These are phyloP conservation scores for Pogostemon cablin DNA, from an alignment of 257 asterid species.

Conservation along the genomic window DNA sequence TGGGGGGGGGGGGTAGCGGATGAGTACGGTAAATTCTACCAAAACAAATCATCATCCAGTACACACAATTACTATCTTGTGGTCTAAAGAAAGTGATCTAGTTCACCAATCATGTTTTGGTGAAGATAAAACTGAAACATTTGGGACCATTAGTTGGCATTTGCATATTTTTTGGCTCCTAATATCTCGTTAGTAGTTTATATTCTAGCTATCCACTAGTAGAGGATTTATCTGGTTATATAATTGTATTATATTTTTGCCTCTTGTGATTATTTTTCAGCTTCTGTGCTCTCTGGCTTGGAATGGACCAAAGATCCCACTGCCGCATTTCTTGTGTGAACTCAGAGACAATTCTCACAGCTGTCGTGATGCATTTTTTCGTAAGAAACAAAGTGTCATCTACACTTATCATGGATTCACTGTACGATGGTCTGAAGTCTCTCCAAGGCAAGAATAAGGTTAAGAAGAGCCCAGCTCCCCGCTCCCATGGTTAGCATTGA, in stretches of 20 bases:
- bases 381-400: constrained; percentile 97
- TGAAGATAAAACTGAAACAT: too few species aligned
- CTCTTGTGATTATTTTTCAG: constrained; percentile 50
- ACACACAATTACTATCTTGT: too few species aligned
- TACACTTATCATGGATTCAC: constrained; percentile 93
- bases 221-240: background rate
- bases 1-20: too few species aligned
- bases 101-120: too few species aligned
- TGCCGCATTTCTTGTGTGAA: constrained; percentile 71
- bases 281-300: constrained; percentile 85
- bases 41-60: too few species aligned
- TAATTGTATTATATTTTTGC: constrained; percentile 26
- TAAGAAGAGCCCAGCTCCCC: constrained; percentile 62
- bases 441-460: constrained; percentile 74
- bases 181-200: too few species aligned
- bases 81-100: too few species aligned
- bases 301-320: constrained; percentile 67
- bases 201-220: constrained; percentile 1
- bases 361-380: constrained; percentile 81
- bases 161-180: background rate
- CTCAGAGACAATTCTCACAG: constrained; percentile 75
- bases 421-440: constrained; percentile 92
- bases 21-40: too few species aligned
- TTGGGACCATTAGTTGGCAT: background rate
- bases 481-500: constrained; percentile 69